Evolutionary conservation across 306 rosid species (phyloP).

Genomic region (Echinosophora koreensis): DNA sequence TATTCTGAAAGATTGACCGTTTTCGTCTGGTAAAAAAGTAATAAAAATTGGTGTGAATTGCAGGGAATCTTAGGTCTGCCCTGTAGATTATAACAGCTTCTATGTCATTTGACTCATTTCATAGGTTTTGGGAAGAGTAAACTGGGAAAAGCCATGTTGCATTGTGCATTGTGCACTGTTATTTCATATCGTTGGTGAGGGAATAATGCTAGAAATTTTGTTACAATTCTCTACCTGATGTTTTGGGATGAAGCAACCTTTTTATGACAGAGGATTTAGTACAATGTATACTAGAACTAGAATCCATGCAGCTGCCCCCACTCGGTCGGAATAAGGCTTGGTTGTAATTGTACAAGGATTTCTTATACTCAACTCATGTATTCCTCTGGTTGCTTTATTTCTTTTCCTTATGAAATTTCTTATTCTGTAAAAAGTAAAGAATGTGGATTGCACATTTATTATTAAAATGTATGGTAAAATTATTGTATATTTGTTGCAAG

Average conservation of each 20-base stretch:
- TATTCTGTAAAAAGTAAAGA: neutral
- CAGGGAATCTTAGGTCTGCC: neutral
- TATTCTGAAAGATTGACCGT: no score
- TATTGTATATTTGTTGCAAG: slow-evolving; percentile 1
- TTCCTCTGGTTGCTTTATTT: neutral
- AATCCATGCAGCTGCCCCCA: neutral
- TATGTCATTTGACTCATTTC: neutral
- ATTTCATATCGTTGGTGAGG: neutral
- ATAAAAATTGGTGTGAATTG: no score
- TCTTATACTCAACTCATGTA: neutral
- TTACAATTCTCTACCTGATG: neutral
- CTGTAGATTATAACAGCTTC: neutral
- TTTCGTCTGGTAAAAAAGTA: no score
- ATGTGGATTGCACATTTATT: neutral
- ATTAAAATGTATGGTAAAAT: neutral
- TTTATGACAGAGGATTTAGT: neutral
- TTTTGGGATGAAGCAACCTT: neutral
- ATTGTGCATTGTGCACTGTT: neutral
- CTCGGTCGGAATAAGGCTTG: neutral
- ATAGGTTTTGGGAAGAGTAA: neutral
- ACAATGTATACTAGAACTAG: neutral
- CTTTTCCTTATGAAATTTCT: neutral
- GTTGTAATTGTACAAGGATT: neutral
- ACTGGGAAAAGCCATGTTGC: neutral
- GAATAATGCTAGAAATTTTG: neutral